A percentile compares a stretch with the other conserved stretches of the same genome.
Conservation (phyloP, 2,329 filamentous ascomycete genomes). For the Sarocladium oryzae region DNA sequence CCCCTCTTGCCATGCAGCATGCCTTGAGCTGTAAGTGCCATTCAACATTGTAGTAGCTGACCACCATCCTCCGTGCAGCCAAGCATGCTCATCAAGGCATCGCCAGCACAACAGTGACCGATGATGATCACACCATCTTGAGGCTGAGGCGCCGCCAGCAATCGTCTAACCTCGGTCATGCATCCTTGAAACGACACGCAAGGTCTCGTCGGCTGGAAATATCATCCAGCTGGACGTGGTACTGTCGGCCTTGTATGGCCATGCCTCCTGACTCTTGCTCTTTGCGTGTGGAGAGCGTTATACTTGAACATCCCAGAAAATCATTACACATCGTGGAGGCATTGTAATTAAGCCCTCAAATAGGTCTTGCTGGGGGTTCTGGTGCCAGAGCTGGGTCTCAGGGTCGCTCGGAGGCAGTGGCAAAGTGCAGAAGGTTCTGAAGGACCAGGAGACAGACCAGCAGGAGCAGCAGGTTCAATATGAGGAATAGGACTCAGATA, state of each 20-base stretch:
- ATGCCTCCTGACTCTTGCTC: not conserved
- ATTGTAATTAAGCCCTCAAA: slow-evolving; percentile 13
- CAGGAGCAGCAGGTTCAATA: not conserved
- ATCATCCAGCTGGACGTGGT: not conserved
- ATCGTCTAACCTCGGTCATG: not conserved
- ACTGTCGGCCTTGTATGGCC: not conserved
- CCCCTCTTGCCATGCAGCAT: not conserved
- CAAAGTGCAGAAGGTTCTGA: slow-evolving; percentile 7
- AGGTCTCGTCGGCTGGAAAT: not conserved
- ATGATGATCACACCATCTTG: too few species aligned
- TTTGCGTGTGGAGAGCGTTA: slow-evolving; percentile 8
- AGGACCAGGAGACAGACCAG: slow-evolving; percentile 9
- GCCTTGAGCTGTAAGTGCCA: not conserved
- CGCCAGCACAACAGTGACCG: not conserved
- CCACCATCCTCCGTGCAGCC: not conserved
- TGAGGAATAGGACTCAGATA: not conserved
- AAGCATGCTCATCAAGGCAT: not conserved
- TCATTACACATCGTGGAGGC: slow-evolving; percentile 7
- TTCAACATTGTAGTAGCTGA: not conserved
- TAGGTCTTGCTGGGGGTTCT: slow-evolving; percentile 25
- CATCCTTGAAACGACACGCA: not conserved
- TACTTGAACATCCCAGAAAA: not conserved
- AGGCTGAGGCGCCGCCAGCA: not conserved
- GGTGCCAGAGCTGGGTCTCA: slow-evolving; percentile 25
- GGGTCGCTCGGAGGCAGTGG: slow-evolving; percentile 21